Base-by-base conservation (phyloP, 768 basidiomycete genomes). In the Termitomyces sp. region DNA sequence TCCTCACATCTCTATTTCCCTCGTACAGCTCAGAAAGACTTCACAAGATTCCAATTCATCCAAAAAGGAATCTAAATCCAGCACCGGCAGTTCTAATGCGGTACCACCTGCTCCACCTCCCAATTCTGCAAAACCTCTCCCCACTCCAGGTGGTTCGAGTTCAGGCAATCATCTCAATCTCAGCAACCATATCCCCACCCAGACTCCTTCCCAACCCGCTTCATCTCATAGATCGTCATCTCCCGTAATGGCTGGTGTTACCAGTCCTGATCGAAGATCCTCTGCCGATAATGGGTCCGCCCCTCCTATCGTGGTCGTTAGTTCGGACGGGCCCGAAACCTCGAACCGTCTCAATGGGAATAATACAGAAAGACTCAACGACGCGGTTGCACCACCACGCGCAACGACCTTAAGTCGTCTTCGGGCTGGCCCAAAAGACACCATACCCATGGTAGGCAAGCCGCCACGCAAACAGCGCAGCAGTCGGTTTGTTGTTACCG, bases 381-480 rank as follows among this genome's bases (percentile, higher is more conserved):
- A 79, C 54, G 66, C 71, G 10, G 77, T 71, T 67, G 73, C 80
- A 1, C 87, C 86, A 21, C 88, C 90, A 31, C 82, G 90, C 53
- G 78, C 83, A 40, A 83, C 80, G 42, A 77, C 89, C 11, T 75
- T 91, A 62, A 86, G 82, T 66, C 86, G 92, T 63, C 83, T 93
- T 53, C 83, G 91, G 58, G 82, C 86, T 42, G 85, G 85, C 17
- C 93, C 95, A 54, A 97, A 95, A 73, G 97, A 98, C 71, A 98
- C 93, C 43, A 98, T 98, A 57, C 94, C 96, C 43, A 91, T 96
- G 66, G 87, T 92, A 14, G 95, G 94, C 32, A 98, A 98, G 68
- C 95, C 94, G 21, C 94, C 97, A 25, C 86, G 96, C 66, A 99
- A 98, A 72, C 97, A 99, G 74, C 83, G 95, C 63, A 98, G 95